Evolutionary conservation across 768 basidiomycete species (phyloP).

Genomic region (Lyophyllum semitale): DNA sequence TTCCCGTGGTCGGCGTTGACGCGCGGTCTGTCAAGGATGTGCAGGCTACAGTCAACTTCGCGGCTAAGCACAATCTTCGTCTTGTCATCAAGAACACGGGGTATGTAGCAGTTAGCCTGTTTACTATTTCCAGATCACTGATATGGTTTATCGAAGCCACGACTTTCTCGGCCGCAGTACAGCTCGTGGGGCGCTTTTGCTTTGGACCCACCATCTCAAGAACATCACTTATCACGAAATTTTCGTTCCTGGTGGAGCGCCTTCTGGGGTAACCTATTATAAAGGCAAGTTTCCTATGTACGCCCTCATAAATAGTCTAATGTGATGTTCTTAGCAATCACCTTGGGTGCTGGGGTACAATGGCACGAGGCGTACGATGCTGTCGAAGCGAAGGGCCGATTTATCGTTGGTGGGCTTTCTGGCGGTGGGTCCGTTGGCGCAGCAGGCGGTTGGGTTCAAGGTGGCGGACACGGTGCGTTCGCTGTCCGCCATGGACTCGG

Average conservation of each 20-base stretch:
- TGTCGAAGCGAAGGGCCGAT: conserved; percentile 27
- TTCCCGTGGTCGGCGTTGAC: conserved; percentile 41
- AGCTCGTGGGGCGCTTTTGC: too few species aligned
- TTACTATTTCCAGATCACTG: background rate
- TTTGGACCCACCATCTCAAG: too few species aligned
- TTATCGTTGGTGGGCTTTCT: conserved; percentile 40
- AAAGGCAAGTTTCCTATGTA: background rate
- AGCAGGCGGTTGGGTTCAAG: conserved; percentile 42
- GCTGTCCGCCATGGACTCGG: conserved; percentile 39
- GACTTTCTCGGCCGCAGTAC: conserved; percentile 45
- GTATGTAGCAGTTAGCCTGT: conserved; percentile 2
- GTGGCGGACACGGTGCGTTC: conserved; percentile 41
- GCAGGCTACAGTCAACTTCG: conserved; percentile 41
- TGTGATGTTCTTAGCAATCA: conserved; percentile 14
- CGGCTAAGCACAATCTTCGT: too few species aligned
- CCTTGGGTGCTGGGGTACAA: conserved; percentile 35
- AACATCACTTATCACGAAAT: conserved; percentile 40
- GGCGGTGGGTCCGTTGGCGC: conserved; percentile 39
- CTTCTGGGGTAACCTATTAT: conserved; percentile 8
- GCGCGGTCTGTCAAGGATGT: conserved; percentile 37
- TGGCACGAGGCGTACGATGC: conserved; percentile 38
- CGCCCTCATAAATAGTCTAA: background rate
- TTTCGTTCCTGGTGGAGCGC: conserved; percentile 35
- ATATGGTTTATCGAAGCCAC: conserved; percentile 29
- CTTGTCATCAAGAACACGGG: conserved; percentile 38